phyloP scores from a whole-genome alignment of 1,284 basidiomycete species.

The Chondrostereum purpureum region DNA sequence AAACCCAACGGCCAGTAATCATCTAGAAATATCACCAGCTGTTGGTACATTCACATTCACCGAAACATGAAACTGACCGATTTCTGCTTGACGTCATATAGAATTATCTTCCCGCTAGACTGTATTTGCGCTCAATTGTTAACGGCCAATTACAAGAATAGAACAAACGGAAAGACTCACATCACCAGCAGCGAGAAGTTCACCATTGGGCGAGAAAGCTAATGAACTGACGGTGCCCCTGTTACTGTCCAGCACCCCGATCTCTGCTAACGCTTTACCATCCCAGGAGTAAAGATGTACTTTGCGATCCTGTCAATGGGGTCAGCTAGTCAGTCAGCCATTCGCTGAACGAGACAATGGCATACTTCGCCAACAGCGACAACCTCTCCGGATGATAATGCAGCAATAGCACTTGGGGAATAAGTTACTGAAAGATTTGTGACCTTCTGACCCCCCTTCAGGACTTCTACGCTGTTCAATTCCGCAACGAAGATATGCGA shows the following conservation, averaged over 20 bases:
- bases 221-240: slow-evolving; percentile 70
- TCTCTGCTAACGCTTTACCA: slow-evolving; percentile 51
- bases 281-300: slow-evolving; percentile 70
- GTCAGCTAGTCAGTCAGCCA: background rate
- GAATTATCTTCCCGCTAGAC: slow-evolving; percentile 74
- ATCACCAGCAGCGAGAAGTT: slow-evolving; percentile 75
- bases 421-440: slow-evolving; percentile 48
- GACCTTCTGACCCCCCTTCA: slow-evolving; percentile 61
- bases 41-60: background rate
- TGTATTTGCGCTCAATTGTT: slow-evolving; percentile 21
- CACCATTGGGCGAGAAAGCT: slow-evolving; percentile 76
- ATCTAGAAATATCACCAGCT: slow-evolving; percentile 27
- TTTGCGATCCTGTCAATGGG: slow-evolving; percentile 55
- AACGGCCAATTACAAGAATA: background rate
- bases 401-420: slow-evolving; percentile 52
- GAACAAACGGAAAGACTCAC: slow-evolving; percentile 35
- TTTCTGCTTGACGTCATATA: slow-evolving; percentile 67
- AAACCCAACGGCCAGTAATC: slow-evolving; percentile 78
- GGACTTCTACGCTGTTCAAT: slow-evolving; percentile 57
- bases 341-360: slow-evolving; percentile 2
- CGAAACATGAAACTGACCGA: slow-evolving; percentile 33
- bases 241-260: slow-evolving; percentile 59
- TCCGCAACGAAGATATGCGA: slow-evolving; percentile 73
- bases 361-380: slow-evolving; percentile 75
- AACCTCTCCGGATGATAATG: slow-evolving; percentile 29